phyloP scores from a whole-genome alignment of 2,329 filamentous ascomycete genomes.

The Dryadomyces sulphureus region DNA sequence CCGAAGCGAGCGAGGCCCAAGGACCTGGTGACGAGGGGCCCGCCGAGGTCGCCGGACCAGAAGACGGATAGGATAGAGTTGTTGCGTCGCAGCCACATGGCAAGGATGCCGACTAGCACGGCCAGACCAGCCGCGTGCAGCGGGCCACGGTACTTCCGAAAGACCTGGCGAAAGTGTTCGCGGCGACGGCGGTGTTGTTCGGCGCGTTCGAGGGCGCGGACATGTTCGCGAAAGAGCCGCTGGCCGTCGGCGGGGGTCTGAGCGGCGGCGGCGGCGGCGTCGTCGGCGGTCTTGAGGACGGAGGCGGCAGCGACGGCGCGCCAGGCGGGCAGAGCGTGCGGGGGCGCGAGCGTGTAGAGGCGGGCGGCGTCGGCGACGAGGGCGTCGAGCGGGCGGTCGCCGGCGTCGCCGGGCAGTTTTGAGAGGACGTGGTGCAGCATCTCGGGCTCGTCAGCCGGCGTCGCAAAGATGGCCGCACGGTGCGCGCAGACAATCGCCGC shows the following conservation, averaged over 20 bases:
- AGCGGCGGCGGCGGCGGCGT: conserved; percentile 25
- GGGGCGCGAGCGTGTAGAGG: conserved; percentile 55
- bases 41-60: conserved; percentile 4
- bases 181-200: conserved; percentile 40
- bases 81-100: conserved; percentile 49
- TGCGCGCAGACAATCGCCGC: conserved; percentile 74
- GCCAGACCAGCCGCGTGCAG: conserved; percentile 47
- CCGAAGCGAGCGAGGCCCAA: no score
- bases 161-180: conserved; percentile 17
- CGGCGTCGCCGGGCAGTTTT: conserved; percentile 52
- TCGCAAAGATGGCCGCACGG: conserved; percentile 70
- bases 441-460: conserved; percentile 70
- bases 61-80: no score
- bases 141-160: conserved; percentile 53
- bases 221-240: conserved; percentile 54
- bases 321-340: conserved; percentile 60
- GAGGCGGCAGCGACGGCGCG: conserved; percentile 56
- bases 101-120: conserved; percentile 50
- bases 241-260: conserved; percentile 54
- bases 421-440: conserved; percentile 83
- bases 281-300: conserved; percentile 69
- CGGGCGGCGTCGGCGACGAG: conserved; percentile 52
- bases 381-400: conserved; percentile 39
- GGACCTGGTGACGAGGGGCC: no score
- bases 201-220: conserved; percentile 51